phyloP scores from a whole-genome alignment of 768 basidiomycete genomes.

The Calvatia gigantea region DNA sequence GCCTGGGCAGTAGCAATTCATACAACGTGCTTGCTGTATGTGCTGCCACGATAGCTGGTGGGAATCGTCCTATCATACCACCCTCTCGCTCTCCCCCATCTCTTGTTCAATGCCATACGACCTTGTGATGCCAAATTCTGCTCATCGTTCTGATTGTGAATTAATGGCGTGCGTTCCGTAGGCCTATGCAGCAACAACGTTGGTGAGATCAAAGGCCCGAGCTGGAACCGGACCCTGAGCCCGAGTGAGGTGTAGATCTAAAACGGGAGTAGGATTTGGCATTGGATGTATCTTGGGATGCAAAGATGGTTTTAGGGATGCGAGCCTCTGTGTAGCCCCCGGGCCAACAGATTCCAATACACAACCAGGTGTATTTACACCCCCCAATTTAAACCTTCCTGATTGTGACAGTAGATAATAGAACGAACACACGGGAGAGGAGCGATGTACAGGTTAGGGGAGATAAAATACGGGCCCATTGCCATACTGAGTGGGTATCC shows the following conservation, averaged over 20 bases:
- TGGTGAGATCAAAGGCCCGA: background rate
- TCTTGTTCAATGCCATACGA: background rate
- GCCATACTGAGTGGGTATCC: constrained; percentile 32
- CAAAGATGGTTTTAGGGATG: constrained; percentile 14
- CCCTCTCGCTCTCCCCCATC: constrained; percentile 16
- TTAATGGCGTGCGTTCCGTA: constrained; percentile 15
- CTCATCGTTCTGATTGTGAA: constrained; percentile 2
- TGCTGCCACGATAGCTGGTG: constrained; percentile 48
- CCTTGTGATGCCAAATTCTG: background rate
- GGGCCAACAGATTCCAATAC: constrained; percentile 41
- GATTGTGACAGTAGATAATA: constrained; percentile 44
- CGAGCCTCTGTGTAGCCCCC: constrained; percentile 18
- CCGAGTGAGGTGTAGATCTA: too few relatives aligned
- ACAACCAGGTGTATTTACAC: constrained; percentile 55
- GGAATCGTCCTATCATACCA: constrained; percentile 37
- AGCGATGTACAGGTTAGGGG: constrained; percentile 44
- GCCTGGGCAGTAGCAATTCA: constrained; percentile 51
- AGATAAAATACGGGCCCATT: constrained; percentile 33
- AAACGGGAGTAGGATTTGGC: too few relatives aligned
- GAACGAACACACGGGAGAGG: constrained; percentile 54
- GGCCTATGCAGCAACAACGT: background rate
- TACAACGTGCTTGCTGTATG: constrained; percentile 49
- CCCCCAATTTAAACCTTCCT: constrained; percentile 43
- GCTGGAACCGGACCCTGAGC: background rate
- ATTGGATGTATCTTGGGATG: constrained; percentile 23